phyloP scores from a whole-genome alignment of 2,329 filamentous ascomycete genomes.

The Neonectria sp. region DNA sequence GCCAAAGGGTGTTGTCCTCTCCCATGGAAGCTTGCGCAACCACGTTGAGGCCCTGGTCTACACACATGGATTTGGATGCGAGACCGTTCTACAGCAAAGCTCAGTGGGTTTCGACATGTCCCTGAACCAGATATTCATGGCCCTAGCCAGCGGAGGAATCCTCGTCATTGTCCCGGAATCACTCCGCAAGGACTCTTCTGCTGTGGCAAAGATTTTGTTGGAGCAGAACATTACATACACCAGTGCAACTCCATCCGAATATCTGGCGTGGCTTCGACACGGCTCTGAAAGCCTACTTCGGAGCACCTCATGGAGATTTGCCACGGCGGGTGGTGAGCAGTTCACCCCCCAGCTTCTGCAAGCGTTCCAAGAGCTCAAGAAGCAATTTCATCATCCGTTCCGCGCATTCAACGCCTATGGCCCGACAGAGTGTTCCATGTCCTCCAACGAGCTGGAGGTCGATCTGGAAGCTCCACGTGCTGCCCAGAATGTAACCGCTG shows the following conservation, averaged over 20 bases:
- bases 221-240: conserved; percentile 28
- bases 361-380: too few species aligned
- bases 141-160: conserved; percentile 9
- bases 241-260: conserved; percentile 24
- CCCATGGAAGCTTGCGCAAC: conserved; percentile 48
- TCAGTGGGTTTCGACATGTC: conserved; percentile 28
- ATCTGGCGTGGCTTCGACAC: conserved; percentile 24
- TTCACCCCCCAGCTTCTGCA: conserved; percentile 25
- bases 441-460: conserved; percentile 12
- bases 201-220: conserved; percentile 12
- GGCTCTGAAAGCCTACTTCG: neutral
- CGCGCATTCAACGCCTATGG: too few species aligned
- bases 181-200: conserved; percentile 17
- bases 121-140: conserved; percentile 25
- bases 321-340: conserved; percentile 35
- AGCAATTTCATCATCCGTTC: too few species aligned
- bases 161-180: conserved; percentile 21
- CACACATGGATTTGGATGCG: conserved; percentile 37
- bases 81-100: conserved; percentile 48
- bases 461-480: neutral
- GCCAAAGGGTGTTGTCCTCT: conserved; percentile 59
- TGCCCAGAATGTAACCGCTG: conserved; percentile 24
- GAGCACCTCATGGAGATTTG: conserved; percentile 24
- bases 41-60: conserved; percentile 43
- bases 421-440: conserved; percentile 21